phyloP scores from a whole-genome alignment of 2,329 filamentous ascomycete species.

The Eutypella sp. region DNA sequence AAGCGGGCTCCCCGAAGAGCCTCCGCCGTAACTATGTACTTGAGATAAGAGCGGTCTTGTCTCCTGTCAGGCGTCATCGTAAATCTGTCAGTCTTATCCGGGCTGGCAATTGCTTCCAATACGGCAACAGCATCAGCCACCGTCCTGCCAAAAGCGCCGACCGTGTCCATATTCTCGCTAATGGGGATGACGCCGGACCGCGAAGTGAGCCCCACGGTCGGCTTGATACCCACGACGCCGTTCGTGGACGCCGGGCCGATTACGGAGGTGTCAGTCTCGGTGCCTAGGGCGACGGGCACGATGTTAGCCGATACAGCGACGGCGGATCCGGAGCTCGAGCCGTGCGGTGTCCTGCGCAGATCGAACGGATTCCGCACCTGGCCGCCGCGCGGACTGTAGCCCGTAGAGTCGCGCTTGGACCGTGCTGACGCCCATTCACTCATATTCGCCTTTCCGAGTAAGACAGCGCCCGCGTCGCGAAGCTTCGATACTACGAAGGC shows the following conservation, averaged over 20 bases:
- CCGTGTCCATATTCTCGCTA: conserved; percentile 57
- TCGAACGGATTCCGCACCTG: conserved; percentile 59
- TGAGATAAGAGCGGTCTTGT: conserved; percentile 50
- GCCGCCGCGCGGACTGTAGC: conserved; percentile 61
- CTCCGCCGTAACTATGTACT: conserved; percentile 48
- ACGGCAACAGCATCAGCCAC: conserved; percentile 61
- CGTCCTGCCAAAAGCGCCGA: conserved; percentile 60
- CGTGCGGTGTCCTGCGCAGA: conserved; percentile 55
- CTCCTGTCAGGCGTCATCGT: conserved; percentile 38
- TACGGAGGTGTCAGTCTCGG: conserved; percentile 61
- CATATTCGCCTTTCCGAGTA: conserved; percentile 62
- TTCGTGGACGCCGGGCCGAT: conserved; percentile 47
- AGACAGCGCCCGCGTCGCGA: conserved; percentile 54
- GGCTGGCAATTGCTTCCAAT: conserved; percentile 59
- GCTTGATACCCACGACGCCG: conserved; percentile 63
- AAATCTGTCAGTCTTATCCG: conserved; percentile 58
- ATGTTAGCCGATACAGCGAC: conserved; percentile 56
- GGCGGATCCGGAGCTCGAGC: conserved; percentile 58
- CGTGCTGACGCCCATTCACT: conserved; percentile 62
- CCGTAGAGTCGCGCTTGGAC: conserved; percentile 51
- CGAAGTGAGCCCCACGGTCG: conserved; percentile 61
- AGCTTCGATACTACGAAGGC: conserved; percentile 56
- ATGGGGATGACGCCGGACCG: conserved; percentile 62
- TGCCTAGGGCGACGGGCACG: conserved; percentile 52
- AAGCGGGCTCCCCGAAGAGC: conserved; percentile 59